These are phyloP conservation scores for Candida broadrunensis DNA, from an alignment of 805 yeast genomes.

Conservation along the genomic window DNA sequence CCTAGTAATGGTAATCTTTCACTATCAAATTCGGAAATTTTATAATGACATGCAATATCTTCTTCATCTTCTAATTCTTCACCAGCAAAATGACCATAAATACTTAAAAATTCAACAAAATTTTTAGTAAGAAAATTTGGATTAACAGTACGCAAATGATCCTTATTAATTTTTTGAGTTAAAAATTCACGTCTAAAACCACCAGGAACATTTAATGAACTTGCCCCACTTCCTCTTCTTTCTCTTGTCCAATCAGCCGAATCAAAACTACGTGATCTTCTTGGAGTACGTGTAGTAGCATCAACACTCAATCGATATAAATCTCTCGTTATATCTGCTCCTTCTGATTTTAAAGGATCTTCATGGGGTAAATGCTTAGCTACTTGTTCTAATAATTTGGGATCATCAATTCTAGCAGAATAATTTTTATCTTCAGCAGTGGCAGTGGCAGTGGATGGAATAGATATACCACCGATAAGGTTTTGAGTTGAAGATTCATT, in stretches of 20 bases:
- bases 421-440: constrained; percentile 16
- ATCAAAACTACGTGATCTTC: constrained; percentile 20
- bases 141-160: constrained; percentile 11
- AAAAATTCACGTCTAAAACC: constrained; percentile 77
- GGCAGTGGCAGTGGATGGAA: constrained; percentile 1
- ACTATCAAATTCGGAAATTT: constrained; percentile 24
- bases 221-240: constrained; percentile 63
- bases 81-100: constrained; percentile 87
- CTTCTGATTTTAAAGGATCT: constrained; percentile 36
- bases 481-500: constrained; percentile 3
- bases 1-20: constrained; percentile 33
- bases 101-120: constrained; percentile 71
- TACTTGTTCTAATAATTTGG: constrained; percentile 27
- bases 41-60: constrained; percentile 54
- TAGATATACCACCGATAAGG: background rate
- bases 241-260: constrained; percentile 18
- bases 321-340: constrained; percentile 53
- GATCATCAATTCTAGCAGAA: constrained; percentile 25
- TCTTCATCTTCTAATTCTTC: constrained; percentile 69
- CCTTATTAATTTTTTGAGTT: constrained; percentile 30
- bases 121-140: constrained; percentile 63
- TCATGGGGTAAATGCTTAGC: constrained; percentile 35
- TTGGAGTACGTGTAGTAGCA: constrained; percentile 3
- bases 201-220: constrained; percentile 73
- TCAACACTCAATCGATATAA: constrained; percentile 24